These are phyloP conservation scores for Pseudevernia furfuracea DNA, from an alignment of 495 filamentous ascomycete genomes.

Conservation along the genomic window DNA sequence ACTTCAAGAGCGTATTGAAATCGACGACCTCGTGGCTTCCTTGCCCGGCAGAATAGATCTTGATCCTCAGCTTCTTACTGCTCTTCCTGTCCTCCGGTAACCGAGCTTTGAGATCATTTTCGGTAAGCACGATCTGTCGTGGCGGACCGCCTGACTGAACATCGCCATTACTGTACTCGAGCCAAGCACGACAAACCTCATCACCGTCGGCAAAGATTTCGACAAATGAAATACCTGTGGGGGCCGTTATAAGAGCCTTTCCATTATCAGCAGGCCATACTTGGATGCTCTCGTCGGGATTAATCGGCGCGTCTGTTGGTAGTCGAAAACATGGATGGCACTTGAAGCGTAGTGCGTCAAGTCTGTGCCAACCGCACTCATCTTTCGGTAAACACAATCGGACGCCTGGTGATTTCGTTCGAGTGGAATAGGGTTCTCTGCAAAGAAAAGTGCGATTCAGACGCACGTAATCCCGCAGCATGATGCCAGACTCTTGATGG, in stretches of 20 bases:
- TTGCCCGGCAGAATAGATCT: constrained; percentile 65
- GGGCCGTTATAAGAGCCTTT: constrained; percentile 69
- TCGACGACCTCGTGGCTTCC: constrained; percentile 69
- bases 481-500: constrained; percentile 78
- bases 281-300: constrained; percentile 70
- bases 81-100: constrained; percentile 65
- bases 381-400: constrained; percentile 64
- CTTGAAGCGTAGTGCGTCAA: constrained; percentile 81
- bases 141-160: constrained; percentile 52
- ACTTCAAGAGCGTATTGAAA: constrained; percentile 52
- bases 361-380: constrained; percentile 81
- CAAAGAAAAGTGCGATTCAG: constrained; percentile 76
- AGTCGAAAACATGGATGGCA: constrained; percentile 86
- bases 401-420: constrained; percentile 69
- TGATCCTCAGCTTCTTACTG: constrained; percentile 54
- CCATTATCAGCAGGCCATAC: constrained; percentile 82
- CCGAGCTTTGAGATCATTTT: constrained; percentile 62
- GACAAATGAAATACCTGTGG: constrained; percentile 71
- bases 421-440: constrained; percentile 72
- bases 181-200: constrained; percentile 63
- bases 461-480: constrained; percentile 77
- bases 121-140: constrained; percentile 62
- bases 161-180: constrained; percentile 66
- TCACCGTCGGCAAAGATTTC: constrained; percentile 75
- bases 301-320: constrained; percentile 61